Conservation (phyloP, 1,284 basidiomycete species). For the Irpex sp. region DNA sequence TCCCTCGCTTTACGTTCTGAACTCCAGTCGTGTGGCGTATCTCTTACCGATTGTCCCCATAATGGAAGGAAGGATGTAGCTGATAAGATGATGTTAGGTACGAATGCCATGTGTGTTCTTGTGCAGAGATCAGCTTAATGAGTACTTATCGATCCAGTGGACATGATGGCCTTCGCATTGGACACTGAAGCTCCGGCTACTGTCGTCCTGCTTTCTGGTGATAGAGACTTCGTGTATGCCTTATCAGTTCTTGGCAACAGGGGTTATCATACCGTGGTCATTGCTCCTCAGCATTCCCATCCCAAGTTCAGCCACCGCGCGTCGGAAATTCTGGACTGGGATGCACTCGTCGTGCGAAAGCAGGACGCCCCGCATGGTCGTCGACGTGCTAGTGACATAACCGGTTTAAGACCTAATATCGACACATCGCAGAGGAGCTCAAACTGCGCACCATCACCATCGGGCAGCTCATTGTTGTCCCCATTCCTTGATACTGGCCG, state of each 20-base stretch:
- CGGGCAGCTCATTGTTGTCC: neutral
- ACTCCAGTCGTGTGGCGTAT: constrained; percentile 35
- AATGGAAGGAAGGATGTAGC: constrained; percentile 38
- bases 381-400: neutral
- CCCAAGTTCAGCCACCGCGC: constrained; percentile 53
- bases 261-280: constrained; percentile 45
- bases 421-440: neutral
- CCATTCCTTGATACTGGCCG: neutral
- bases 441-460: neutral
- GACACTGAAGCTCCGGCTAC: constrained; percentile 51
- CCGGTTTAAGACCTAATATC: neutral
- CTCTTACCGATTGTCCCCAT: constrained; percentile 40
- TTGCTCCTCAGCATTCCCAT: constrained; percentile 35
- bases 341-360: constrained; percentile 32
- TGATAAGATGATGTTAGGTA: constrained; percentile 39
- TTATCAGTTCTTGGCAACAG: constrained; percentile 49
- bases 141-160: constrained; percentile 33
- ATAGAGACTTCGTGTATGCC: constrained; percentile 58
- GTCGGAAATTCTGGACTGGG: constrained; percentile 52
- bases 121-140: neutral
- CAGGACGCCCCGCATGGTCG: neutral
- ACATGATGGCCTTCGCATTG: constrained; percentile 57
- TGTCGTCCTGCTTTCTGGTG: constrained; percentile 52
- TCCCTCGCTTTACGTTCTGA: constrained; percentile 42
- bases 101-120: constrained; percentile 4